Conservation (phyloP, 495 filamentous ascomycete species). For the Penicillium angulare region DNA sequence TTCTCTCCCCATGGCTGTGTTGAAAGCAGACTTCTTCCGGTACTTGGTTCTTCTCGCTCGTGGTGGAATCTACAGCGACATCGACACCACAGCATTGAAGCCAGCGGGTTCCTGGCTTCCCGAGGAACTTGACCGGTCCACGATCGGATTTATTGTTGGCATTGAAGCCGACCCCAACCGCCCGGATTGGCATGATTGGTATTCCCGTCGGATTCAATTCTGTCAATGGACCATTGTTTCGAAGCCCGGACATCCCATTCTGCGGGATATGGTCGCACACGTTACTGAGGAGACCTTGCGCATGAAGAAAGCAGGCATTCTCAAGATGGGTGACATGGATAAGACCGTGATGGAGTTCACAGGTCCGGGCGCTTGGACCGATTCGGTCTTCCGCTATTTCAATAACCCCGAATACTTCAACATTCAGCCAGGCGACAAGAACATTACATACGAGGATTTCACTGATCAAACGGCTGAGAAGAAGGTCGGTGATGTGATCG, state of each 20-base stretch:
- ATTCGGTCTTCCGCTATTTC: constrained; percentile 87
- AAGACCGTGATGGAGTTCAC: constrained; percentile 95
- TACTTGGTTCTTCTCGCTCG: constrained; percentile 92
- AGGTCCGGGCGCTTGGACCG: constrained; percentile 93
- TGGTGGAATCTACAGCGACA: constrained; percentile 95
- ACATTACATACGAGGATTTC: constrained; percentile 85
- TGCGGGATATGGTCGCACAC: constrained; percentile 81
- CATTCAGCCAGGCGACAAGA: constrained; percentile 62
- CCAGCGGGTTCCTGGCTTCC: constrained; percentile 88
- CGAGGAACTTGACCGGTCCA: constrained; percentile 66
- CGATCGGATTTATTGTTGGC: constrained; percentile 82
- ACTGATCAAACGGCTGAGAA: constrained; percentile 78
- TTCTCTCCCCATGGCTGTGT: constrained; percentile 76
- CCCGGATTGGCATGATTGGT: constrained; percentile 92
- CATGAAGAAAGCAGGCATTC: constrained; percentile 66
- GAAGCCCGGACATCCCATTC: constrained; percentile 90
- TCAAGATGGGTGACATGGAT: constrained; percentile 62
- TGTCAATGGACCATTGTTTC: constrained; percentile 98
- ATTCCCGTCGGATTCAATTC: constrained; percentile 92
- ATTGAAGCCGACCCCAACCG: constrained; percentile 97
- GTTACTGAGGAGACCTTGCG: constrained; percentile 80
- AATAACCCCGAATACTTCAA: constrained; percentile 91
- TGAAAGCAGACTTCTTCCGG: constrained; percentile 98
- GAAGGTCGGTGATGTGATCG: constrained; percentile 90
- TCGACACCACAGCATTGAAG: constrained; percentile 84